phyloP scores from a whole-genome alignment of 2,329 filamentous ascomycete genomes.

The Hymenoscyphus fructigenus region DNA sequence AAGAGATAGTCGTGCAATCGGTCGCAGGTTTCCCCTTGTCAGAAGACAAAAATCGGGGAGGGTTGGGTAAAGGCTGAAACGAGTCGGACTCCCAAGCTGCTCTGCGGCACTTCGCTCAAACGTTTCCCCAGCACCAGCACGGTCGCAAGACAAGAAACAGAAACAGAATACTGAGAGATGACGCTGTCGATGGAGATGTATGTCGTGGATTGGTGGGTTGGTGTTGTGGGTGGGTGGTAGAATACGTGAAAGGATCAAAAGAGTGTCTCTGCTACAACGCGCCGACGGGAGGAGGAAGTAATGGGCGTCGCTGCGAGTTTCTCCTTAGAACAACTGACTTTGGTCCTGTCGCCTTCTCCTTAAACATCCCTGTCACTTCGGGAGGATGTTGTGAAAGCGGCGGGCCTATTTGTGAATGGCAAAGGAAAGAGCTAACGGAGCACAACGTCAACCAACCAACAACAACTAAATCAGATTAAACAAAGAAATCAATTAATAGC shows the following conservation, averaged over 20 bases:
- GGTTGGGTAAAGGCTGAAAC: conserved; percentile 26
- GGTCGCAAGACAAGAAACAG: conserved; percentile 3
- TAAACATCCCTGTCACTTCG: neutral
- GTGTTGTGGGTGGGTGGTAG: neutral
- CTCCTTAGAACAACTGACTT: neutral
- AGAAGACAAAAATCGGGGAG: neutral
- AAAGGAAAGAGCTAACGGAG: too few relatives aligned
- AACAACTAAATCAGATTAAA: too few relatives aligned
- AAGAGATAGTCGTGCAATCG: conserved; percentile 6
- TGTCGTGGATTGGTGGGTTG: neutral
- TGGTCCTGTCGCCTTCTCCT: neutral
- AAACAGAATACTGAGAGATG: conserved; percentile 11
- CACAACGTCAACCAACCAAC: too few relatives aligned
- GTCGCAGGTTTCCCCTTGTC: conserved; percentile 25
- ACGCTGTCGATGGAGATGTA: neutral
- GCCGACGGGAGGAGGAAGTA: neutral
- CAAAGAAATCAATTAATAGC: too few relatives aligned
- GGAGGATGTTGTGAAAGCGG: neutral
- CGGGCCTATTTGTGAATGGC: neutral
- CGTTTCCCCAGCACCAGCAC: conserved; percentile 6
- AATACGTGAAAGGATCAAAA: conserved; percentile 2
- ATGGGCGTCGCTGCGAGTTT: neutral
- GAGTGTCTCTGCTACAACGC: conserved; percentile 5
- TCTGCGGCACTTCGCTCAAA: conserved; percentile 14
- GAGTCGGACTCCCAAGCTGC: conserved; percentile 6